A percentile compares a stretch with the other conserved stretches of the same genome.
phyloP scores from a whole-genome alignment of 1,139 yeast genomes.

The Blastobotrys aristatus region DNA sequence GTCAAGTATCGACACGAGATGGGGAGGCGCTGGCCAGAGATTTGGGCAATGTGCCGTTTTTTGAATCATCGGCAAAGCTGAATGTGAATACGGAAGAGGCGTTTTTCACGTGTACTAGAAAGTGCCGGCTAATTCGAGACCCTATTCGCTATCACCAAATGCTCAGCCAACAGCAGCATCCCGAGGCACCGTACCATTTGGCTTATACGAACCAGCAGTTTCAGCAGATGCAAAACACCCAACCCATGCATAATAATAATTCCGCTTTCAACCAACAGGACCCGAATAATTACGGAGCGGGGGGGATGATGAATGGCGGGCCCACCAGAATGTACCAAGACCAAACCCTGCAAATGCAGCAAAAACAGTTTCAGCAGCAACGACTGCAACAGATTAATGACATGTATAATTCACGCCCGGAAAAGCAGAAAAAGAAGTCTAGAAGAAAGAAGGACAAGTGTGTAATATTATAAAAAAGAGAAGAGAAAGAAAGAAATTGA shows the following conservation, averaged over 20 bases:
- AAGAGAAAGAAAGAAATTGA: not conserved
- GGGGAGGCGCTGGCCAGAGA: slow-evolving; percentile 69
- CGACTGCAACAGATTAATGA: slow-evolving; percentile 12
- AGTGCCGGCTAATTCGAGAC: slow-evolving; percentile 45
- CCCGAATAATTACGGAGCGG: slow-evolving; percentile 1
- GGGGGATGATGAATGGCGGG: not conserved
- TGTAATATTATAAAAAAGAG: slow-evolving; percentile 15
- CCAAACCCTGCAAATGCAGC: slow-evolving; percentile 13
- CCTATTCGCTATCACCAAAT: slow-evolving; percentile 18
- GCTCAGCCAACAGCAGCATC: slow-evolving; percentile 13
- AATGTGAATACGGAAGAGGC: slow-evolving; percentile 89
- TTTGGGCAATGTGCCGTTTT: slow-evolving; percentile 71
- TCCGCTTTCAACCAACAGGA: slow-evolving; percentile 6
- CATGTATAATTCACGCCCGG: slow-evolving; percentile 11
- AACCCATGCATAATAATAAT: not conserved
- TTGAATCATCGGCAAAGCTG: slow-evolving; percentile 90
- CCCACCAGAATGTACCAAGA: slow-evolving; percentile 12
- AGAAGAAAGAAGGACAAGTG: slow-evolving; percentile 18
- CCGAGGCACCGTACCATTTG: slow-evolving; percentile 10
- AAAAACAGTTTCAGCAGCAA: slow-evolving; percentile 14
- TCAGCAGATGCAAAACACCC: slow-evolving; percentile 1
- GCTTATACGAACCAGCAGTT: slow-evolving; percentile 6
- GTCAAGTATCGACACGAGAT: slow-evolving; percentile 73
- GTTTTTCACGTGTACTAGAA: slow-evolving; percentile 83
- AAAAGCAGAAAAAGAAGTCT: slow-evolving; percentile 6